Evolutionary conservation across 495 filamentous ascomycete genomes (phyloP), one percentile per base, ranked within the genome.

Genomic region (Lineolata rhizophorae): DNA sequence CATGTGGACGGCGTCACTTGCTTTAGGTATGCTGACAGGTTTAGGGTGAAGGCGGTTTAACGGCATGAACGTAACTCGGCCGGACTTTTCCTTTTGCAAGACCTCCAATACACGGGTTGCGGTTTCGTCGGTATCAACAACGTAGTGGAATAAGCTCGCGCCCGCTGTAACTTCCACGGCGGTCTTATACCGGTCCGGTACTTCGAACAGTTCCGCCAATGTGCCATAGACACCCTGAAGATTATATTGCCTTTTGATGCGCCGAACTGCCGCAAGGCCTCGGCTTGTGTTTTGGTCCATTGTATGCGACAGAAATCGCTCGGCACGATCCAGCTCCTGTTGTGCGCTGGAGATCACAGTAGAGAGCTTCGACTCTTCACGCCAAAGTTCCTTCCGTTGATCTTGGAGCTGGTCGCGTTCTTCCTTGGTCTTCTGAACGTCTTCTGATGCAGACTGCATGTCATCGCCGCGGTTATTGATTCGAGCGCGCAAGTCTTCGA

Each of bases 1-100:
- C 55, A 95, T 70, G 3, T 79, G 76, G 17, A 85, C 62, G 3
- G 80, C 83, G 53, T 95, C 90, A 29, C 69, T 74, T 2, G 83
- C 76, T 29, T 75, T 72, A 3, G 87, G 90, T 42, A 91, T 65
- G 37, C 83, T 83, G 15, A 61, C 49, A 3, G 65, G 57, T 36
- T 64, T 70, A 2, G 70, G 63, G 25, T 65, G 65, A 22, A 95
- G 55, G 14, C 78, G 70, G 32, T 81, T 83, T 6, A 99, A 58
- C 1, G 87, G 87, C 70, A 99, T 82, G 42, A 92, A 94, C 1
- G 90, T 95, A 18, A 95, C 63, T 43, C 87, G 70, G n/a, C 87
- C 87, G 12, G 74, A 67, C 35, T 67, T 73, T 34, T 73, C 67
- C 32, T 76, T 77, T 46, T 82, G 70, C 14, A 99, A 59, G 10